Conservation (phyloP, 495 filamentous ascomycete genomes). For the Parmelia sp. region DNA sequence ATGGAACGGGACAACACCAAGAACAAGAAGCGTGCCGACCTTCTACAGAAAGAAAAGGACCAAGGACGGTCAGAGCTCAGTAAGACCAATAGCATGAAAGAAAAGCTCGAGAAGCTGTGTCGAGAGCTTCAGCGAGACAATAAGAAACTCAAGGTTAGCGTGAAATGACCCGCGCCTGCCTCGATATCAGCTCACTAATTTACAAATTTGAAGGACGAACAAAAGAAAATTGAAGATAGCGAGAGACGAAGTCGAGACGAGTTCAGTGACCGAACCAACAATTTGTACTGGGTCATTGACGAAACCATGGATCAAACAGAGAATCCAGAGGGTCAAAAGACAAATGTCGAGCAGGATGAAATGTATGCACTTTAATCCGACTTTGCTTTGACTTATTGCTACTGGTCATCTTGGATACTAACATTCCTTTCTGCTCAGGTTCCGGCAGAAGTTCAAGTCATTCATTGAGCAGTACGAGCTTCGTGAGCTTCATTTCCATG, state of each 20-base stretch:
- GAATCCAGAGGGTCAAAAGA: slow-evolving; percentile 62
- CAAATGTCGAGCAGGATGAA: slow-evolving; percentile 79
- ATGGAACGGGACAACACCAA: slow-evolving; percentile 89
- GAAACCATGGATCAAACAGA: slow-evolving; percentile 73
- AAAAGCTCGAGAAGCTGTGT: slow-evolving; percentile 92
- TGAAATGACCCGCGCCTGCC: background rate
- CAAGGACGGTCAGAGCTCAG: slow-evolving; percentile 75
- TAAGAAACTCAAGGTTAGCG: slow-evolving; percentile 84
- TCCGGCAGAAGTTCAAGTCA: slow-evolving; percentile 84
- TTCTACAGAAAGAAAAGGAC: slow-evolving; percentile 95
- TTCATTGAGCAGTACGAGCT: slow-evolving; percentile 94
- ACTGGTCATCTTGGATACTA: background rate
- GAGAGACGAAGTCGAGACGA: slow-evolving; percentile 74
- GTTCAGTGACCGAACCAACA: slow-evolving; percentile 76
- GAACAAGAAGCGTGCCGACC: slow-evolving; percentile 91
- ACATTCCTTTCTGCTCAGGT: slow-evolving; percentile 42
- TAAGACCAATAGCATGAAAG: slow-evolving; percentile 79
- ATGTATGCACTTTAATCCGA: slow-evolving; percentile 48
- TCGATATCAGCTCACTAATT: background rate
- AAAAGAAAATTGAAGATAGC: slow-evolving; percentile 75
- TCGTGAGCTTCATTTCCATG: slow-evolving; percentile 84
- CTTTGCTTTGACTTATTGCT: background rate
- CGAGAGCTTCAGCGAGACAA: slow-evolving; percentile 91
- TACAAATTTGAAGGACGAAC: slow-evolving; percentile 63
- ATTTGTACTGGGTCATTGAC: slow-evolving; percentile 69